Evolutionary conservation across 192 early-diverging fungal species (phyloP), one percentile per base, ranked within the genome.

Genomic region (Coemansia sp.): DNA sequence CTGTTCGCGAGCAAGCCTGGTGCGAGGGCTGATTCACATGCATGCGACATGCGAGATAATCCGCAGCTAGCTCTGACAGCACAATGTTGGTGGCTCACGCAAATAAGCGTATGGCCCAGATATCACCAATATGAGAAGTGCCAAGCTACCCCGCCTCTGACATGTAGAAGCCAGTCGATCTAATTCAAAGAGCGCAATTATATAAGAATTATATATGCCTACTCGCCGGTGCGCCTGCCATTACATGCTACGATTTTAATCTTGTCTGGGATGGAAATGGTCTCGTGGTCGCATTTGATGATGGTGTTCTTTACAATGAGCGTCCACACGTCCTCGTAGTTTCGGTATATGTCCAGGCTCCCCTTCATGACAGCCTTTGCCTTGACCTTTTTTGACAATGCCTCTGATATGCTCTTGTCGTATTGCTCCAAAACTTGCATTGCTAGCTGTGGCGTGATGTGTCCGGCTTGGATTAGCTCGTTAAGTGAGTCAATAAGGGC

Each of bases 251-350:
- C 94, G 62, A 98, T 89, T 74, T 97, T 98, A 77, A 98, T 89
- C 71, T 94, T 94, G 58, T 97, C 94, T 19, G 90, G 88, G 2
- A 84, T 84, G 1, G 95, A 80, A 0, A 54, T 32, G 17, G 75
- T 84, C 32, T 96, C 96, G 60, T 88, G 81, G 24, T 98, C 98
- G 60, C 96, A 89, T 40, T 90, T 88, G 76, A 98, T 93, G 19
- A 84, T 91, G 25, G 93, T 87, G 42, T 89, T 86, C 29, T 91
- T 89, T 56, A 96, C 87, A 42, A 96, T 88, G 82, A 99, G 96
- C 1, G 96, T 98, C 95, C 95, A 99, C 19, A 99, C 96, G 61
- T 99, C 98, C 66, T 99, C 98, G 71, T 94, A 93, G 54, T 92
- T 94, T 35, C 94, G 87, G 74, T 98, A 99, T 32, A 89, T 93